Evolutionary conservation across 2,329 filamentous ascomycete species (phyloP).

Genomic region (Arthrobotrys musiformis): DNA sequence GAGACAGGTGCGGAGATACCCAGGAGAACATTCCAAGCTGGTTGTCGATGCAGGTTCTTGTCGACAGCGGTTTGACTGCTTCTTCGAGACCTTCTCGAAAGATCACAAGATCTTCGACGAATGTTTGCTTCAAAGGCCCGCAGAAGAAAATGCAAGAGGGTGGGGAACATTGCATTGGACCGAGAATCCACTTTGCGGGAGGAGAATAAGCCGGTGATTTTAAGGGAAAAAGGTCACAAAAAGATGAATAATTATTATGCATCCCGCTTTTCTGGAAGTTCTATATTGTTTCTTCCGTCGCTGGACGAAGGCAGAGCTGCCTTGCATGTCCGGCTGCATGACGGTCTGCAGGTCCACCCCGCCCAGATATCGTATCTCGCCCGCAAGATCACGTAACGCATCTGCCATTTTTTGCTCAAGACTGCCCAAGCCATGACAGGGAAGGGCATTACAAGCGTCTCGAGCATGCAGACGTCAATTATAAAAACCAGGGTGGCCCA

Average conservation of each 20-base stretch:
- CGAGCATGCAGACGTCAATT: conserved; percentile 52
- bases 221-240: conserved; percentile 14
- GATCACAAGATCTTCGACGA: conserved; percentile 39
- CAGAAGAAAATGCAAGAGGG: conserved; percentile 17
- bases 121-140: not conserved
- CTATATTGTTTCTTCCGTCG: conserved; percentile 42
- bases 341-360: conserved; percentile 53
- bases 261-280: conserved; percentile 56
- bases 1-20: conserved; percentile 9
- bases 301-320: conserved; percentile 42
- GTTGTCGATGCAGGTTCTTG: conserved; percentile 6
- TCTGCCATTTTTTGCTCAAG: conserved; percentile 48
- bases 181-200: conserved; percentile 42
- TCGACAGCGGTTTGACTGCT: conserved; percentile 13
- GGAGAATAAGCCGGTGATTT: conserved; percentile 52
- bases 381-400: conserved; percentile 48
- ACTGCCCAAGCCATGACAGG: conserved; percentile 29
- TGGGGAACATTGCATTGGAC: conserved; percentile 43
- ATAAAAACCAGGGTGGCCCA: conserved; percentile 53
- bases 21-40: conserved; percentile 40
- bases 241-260: conserved; percentile 22
- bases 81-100: conserved; percentile 49
- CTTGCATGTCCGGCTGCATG: conserved; percentile 47
- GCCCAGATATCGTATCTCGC: conserved; percentile 46
- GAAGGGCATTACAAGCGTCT: conserved; percentile 51